Conservation (phyloP, 495 filamentous ascomycete species). For the Niebla homalea region DNA sequence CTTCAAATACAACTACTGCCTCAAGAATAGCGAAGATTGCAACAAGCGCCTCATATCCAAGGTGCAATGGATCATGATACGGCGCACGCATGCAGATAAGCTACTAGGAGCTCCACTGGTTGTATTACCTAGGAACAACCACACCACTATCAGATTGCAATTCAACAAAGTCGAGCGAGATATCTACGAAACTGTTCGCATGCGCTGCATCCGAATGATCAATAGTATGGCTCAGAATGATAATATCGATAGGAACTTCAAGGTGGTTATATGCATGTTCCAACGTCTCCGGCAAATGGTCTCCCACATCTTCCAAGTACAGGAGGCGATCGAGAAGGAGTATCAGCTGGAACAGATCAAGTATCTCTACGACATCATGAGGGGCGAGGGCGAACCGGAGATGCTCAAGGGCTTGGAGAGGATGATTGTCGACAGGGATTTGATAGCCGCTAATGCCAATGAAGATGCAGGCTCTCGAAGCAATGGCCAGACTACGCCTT, state of each 20-base stretch:
- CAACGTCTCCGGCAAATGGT: slow-evolving; percentile 39
- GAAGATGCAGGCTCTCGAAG: too few relatives aligned
- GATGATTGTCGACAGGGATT: neutral
- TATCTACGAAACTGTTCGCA: slow-evolving; percentile 33
- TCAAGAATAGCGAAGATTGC: slow-evolving; percentile 19
- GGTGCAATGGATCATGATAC: slow-evolving; percentile 35
- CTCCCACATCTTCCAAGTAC: slow-evolving; percentile 36
- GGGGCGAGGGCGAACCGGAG: slow-evolving; percentile 22
- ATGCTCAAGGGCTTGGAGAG: slow-evolving; percentile 20
- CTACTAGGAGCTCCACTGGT: slow-evolving; percentile 44
- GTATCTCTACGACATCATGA: slow-evolving; percentile 17
- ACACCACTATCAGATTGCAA: slow-evolving; percentile 25
- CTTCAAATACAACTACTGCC: slow-evolving; percentile 39
- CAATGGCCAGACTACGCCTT: too few relatives aligned
- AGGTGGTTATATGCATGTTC: slow-evolving; percentile 19
- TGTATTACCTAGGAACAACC: slow-evolving; percentile 32
- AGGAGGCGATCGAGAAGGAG: slow-evolving; percentile 30
- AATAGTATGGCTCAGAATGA: slow-evolving; percentile 18
- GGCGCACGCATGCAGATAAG: slow-evolving; percentile 36
- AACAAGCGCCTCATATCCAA: slow-evolving; percentile 27
- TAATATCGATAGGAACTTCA: neutral
- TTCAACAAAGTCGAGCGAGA: slow-evolving; percentile 35
- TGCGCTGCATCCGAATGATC: slow-evolving; percentile 25
- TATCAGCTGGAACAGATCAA: slow-evolving; percentile 29
- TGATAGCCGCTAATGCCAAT: too few relatives aligned